Evolutionary conservation across 1,284 basidiomycete genomes (phyloP).

Genomic region (Rhizopogon parksii): DNA sequence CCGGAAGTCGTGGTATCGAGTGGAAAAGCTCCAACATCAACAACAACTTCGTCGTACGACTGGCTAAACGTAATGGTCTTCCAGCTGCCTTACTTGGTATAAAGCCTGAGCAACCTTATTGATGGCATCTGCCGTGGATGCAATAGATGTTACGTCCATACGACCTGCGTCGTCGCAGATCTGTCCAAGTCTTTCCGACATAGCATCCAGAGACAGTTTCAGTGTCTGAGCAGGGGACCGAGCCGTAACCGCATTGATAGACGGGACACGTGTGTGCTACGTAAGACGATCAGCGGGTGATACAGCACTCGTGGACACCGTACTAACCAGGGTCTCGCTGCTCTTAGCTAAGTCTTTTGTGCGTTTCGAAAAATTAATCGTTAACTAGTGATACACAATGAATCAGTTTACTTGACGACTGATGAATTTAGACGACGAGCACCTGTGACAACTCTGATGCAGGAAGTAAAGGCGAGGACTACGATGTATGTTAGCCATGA

Average conservation of each 20-base stretch:
- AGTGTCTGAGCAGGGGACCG: conserved; percentile 40
- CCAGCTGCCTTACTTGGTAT: conserved; percentile 50
- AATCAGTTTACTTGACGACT: background rate
- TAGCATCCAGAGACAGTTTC: conserved; percentile 42
- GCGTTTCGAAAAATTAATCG: background rate
- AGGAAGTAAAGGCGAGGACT: conserved; percentile 1
- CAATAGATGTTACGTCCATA: conserved; percentile 46
- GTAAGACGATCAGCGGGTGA: background rate
- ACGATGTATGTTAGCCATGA: background rate
- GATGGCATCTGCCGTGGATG: conserved; percentile 63
- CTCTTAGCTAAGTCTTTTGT: background rate
- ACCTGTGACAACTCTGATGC: background rate
- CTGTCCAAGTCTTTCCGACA: conserved; percentile 46
- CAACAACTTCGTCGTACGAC: conserved; percentile 11
- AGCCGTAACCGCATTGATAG: conserved; percentile 15
- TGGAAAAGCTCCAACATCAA: conserved; percentile 1
- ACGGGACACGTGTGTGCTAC: conserved; percentile 14
- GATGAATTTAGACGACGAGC: background rate
- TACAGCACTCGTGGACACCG: background rate
- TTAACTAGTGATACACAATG: background rate
- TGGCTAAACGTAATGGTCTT: conserved; percentile 25
- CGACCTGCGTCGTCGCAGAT: conserved; percentile 33
- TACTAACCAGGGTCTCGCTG: background rate
- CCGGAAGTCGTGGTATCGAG: background rate
- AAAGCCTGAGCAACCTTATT: conserved; percentile 59